Percentiles rank a stretch among this genome's conserved stretches.
These are phyloP conservation scores for Trichoderma sp. DNA, from an alignment of 2,329 filamentous ascomycete species.

Conservation along the genomic window DNA sequence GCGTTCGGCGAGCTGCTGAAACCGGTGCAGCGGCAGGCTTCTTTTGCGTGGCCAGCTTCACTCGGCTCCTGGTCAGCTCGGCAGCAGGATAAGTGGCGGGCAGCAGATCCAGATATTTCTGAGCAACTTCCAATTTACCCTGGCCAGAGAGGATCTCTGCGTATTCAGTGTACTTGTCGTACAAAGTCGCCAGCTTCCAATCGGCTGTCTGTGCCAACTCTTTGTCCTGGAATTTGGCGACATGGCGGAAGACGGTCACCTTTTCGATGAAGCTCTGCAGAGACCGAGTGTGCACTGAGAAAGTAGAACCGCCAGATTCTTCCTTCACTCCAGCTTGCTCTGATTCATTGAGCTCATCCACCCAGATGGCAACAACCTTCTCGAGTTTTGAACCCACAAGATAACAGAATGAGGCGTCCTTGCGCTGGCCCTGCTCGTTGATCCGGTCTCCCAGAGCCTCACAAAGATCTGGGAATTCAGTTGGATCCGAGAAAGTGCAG, in stretches of 20 bases:
- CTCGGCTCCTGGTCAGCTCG: conserved; percentile 79
- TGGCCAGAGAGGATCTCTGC: conserved; percentile 91
- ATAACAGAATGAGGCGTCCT: conserved; percentile 96
- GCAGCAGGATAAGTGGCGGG: conserved; percentile 81
- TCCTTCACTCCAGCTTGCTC: conserved; percentile 73
- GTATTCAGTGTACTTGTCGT: conserved; percentile 95
- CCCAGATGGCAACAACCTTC: conserved; percentile 95
- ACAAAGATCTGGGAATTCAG: conserved; percentile 91
- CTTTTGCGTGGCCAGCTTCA: conserved; percentile 73
- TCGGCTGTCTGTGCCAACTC: conserved; percentile 69
- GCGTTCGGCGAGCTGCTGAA: conserved; percentile 29
- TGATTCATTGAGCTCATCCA: conserved; percentile 79
- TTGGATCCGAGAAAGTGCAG: conserved; percentile 90
- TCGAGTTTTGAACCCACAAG: conserved; percentile 93
- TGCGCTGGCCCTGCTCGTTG: conserved; percentile 71
- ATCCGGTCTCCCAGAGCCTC: conserved; percentile 92
- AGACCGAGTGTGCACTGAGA: conserved; percentile 85
- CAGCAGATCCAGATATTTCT: conserved; percentile 87
- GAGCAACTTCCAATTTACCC: conserved; percentile 79
- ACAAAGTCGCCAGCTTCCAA: conserved; percentile 87
- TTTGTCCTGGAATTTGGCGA: conserved; percentile 83
- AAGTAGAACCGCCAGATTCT: conserved; percentile 70
- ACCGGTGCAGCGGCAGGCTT: conserved; percentile 32
- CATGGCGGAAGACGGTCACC: conserved; percentile 92
- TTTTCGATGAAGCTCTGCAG: conserved; percentile 97